These are phyloP conservation scores for Kwoniella heveanensis DNA, from an alignment of 768 basidiomycete genomes.

Conservation along the genomic window DNA sequence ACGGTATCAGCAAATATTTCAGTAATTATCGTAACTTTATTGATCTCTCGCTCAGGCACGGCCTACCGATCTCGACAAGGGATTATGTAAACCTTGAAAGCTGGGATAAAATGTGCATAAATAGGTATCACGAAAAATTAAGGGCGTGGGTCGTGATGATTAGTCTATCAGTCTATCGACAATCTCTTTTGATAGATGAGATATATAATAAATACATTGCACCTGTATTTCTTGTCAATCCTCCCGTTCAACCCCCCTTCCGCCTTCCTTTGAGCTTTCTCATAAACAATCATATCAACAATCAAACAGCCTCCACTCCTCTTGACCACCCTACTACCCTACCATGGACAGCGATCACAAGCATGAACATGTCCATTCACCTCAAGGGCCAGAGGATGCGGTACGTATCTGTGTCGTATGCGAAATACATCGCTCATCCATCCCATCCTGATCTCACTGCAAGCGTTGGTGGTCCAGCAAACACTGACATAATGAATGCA, in stretches of 20 bases:
- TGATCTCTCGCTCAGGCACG: conserved; percentile 12
- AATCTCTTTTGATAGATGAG: neutral
- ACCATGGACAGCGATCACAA: conserved; percentile 21
- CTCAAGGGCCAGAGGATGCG: conserved; percentile 37
- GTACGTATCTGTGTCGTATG: too few species aligned
- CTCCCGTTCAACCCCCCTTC: neutral
- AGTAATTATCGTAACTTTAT: neutral
- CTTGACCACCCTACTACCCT: conserved; percentile 18
- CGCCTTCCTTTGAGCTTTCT: neutral
- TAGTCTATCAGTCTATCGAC: conserved; percentile 13
- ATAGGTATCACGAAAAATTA: conserved; percentile 2
- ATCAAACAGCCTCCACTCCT: conserved; percentile 21
- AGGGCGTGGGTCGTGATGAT: neutral
- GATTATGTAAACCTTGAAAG: neutral
- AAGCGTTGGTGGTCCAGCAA: too few species aligned
- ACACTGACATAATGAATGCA: too few species aligned
- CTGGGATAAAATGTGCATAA: conserved; percentile 18
- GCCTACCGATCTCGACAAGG: neutral
- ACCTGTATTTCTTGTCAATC: conserved; percentile 18
- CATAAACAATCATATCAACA: neutral
- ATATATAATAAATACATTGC: neutral
- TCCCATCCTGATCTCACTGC: too few species aligned
- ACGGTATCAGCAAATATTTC: too few species aligned
- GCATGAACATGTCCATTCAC: conserved; percentile 14
- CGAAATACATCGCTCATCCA: too few species aligned